Base-by-base conservation (phyloP, 192 early-diverging fungal genomes). In the Coemansia sp. region DNA sequence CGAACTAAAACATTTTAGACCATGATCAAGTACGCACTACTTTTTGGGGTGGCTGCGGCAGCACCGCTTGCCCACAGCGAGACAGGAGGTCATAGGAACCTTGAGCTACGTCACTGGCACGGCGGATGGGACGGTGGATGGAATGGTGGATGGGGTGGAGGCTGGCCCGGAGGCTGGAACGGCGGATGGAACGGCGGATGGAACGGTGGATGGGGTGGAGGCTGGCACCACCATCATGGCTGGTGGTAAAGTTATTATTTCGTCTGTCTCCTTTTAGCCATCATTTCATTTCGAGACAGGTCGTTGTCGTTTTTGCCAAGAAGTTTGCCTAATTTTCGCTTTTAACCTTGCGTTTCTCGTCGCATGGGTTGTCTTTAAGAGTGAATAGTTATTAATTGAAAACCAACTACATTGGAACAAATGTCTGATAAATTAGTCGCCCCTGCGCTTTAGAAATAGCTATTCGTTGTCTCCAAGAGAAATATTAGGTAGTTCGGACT, bases 1-100 rank as follows among this genome's bases (percentile, higher is more conserved):
- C n/a, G n/a, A n/a, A n/a, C n/a, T n/a, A n/a, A n/a, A n/a, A n/a
- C n/a, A 58, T 73, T 44, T 66, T 66, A 2, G 70, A 69, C 24
- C 44, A 52, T 52, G 49, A 15, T 52, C 20, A 52, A 52, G 21
- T 52, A 52, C 23, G 49, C 49, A 52, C 49, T 52, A 4, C 49
- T 52, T 24, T 52, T 52, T 24, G 49, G 49, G 21, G 4, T 52
- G 49, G 49, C 49, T 6, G 49, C 49, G 14, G 49, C 49, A 24
- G 20, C 49, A 24, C 49, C 49, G 49, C 49, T 52, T 24, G 21
- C 49, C 14, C 49, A 6, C 5, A 6, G 21, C 49, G 49, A 52
- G 12, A 24, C n/a, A 24, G 49, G 38, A 5, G 6, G 24, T 10
- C 49, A 52, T 24, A 14, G 23, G 0, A 23, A 52, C 21, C 49